Conservation (phyloP, 768 basidiomycete genomes). For the Mycena pura region DNA sequence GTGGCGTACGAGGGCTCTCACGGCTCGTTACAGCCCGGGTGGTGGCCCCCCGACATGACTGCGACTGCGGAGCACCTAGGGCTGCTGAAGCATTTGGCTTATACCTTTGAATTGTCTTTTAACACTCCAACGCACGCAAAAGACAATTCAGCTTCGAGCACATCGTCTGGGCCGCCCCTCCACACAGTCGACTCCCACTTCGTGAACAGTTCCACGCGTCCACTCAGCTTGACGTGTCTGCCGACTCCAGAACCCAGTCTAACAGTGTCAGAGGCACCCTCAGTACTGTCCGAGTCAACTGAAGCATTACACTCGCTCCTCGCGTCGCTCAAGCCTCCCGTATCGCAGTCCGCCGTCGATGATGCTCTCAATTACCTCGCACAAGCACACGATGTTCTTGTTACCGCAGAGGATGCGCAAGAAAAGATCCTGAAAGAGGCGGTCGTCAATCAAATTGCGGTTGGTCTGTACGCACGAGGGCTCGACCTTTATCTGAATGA, state of each 20-base stretch:
- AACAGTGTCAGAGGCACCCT: constrained; percentile 20
- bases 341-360: constrained; percentile 34
- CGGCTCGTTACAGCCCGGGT: no score
- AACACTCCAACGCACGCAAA: no score
- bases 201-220: constrained; percentile 44
- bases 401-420: constrained; percentile 34
- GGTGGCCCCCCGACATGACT: no score
- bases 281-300: constrained; percentile 29
- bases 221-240: constrained; percentile 33
- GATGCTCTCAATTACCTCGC: constrained; percentile 39
- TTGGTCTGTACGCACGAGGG: constrained; percentile 68
- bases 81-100: no score
- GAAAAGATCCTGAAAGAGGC: constrained; percentile 48
- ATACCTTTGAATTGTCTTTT: no score
- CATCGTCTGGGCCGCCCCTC: no score
- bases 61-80: no score
- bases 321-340: constrained; percentile 42
- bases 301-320: constrained; percentile 47
- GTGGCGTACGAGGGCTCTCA: no score
- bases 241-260: constrained; percentile 31
- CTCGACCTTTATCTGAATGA: constrained; percentile 70
- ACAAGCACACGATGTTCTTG: constrained; percentile 18
- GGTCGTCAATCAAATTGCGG: constrained; percentile 55
- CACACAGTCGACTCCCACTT: no score
- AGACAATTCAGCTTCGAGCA: no score